Conservation (phyloP, 2,329 filamentous ascomycete species). For the Sarocladium kiliense region DNA sequence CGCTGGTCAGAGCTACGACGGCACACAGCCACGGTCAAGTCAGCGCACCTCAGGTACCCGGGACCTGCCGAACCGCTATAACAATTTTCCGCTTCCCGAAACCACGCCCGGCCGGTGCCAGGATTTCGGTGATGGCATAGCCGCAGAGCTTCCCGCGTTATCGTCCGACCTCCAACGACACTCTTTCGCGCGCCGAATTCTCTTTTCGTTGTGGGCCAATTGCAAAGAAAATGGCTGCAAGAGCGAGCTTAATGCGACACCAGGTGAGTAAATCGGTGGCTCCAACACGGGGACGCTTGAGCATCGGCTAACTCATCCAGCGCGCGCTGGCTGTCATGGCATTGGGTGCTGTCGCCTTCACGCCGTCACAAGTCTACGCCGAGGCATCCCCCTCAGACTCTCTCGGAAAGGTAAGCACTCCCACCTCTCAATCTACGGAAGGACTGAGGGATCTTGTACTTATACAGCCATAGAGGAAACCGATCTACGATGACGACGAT, state of each 20-base stretch:
- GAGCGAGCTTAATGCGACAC: slow-evolving; percentile 4
- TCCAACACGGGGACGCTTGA: not conserved
- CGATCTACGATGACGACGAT: slow-evolving; percentile 69
- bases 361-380: slow-evolving; percentile 43
- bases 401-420: too few relatives aligned
- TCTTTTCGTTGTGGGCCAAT: not conserved
- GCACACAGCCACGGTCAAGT: too few relatives aligned
- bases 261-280: not conserved
- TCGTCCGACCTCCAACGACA: slow-evolving; percentile 4
- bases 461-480: slow-evolving; percentile 52
- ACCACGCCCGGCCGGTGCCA: not conserved
- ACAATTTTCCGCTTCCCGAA: slow-evolving; percentile 1
- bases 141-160: slow-evolving; percentile 1
- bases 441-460: too few relatives aligned
- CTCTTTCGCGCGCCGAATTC: not conserved
- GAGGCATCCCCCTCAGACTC: slow-evolving; percentile 37
- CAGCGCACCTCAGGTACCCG: not conserved
- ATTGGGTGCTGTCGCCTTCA: slow-evolving; percentile 42
- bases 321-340: slow-evolving; percentile 42
- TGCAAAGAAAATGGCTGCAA: not conserved
- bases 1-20: too few relatives aligned
- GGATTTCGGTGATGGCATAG: slow-evolving; percentile 10
- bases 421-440: too few relatives aligned
- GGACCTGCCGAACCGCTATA: not conserved
- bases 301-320: not conserved